Evolutionary conservation across 2,329 filamentous ascomycete genomes (phyloP).

Genomic region (Colletotrichum euphorbiae): DNA sequence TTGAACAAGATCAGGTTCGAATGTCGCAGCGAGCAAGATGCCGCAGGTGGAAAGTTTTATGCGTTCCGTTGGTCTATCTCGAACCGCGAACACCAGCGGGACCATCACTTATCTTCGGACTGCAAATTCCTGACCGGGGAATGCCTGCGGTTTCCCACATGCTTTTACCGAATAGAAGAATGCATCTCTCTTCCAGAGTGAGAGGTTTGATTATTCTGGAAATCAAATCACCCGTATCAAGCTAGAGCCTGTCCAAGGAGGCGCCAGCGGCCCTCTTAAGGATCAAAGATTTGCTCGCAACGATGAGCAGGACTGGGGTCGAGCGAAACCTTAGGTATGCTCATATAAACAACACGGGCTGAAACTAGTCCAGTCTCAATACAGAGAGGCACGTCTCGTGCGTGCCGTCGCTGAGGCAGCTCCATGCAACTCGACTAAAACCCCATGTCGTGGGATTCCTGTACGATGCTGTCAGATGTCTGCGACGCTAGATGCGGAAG

Average conservation of each 20-base stretch:
- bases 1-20: slow-evolving; percentile 43
- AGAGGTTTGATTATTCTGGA: background rate
- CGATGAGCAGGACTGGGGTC: background rate
- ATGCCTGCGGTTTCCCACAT: slow-evolving; percentile 41
- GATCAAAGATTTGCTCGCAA: background rate
- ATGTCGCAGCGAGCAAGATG: slow-evolving; percentile 46
- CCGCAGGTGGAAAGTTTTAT: slow-evolving; percentile 41
- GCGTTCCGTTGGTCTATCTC: slow-evolving; percentile 39
- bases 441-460: too few species aligned
- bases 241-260: background rate
- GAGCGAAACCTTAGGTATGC: accelerated
- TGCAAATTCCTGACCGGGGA: slow-evolving; percentile 36
- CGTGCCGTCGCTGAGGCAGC: background rate
- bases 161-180: slow-evolving; percentile 27
- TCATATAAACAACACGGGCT: accelerated
- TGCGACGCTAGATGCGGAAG: background rate
- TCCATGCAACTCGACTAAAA: too few species aligned
- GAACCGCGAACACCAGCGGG: slow-evolving; percentile 43
- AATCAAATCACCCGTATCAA: background rate
- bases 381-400: background rate
- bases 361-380: background rate
- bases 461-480: too few species aligned
- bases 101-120: slow-evolving; percentile 41
- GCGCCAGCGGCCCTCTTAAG: background rate
- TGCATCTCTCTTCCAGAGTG: slow-evolving; percentile 38